Evolutionary conservation across 257 asterid species (phyloP).

Genomic region (Anisodus tanguticus): DNA sequence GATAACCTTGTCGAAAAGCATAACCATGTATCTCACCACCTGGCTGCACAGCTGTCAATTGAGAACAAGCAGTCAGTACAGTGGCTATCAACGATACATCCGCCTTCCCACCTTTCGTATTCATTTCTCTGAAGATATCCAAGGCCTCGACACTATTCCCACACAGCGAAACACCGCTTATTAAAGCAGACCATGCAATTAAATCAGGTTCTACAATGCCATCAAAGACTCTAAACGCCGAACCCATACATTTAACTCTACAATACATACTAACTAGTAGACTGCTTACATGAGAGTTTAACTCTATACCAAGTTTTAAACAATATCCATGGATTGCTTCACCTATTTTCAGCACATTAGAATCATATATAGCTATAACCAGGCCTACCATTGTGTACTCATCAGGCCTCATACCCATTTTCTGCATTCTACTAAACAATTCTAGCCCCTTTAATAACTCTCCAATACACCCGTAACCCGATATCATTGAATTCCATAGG

Average conservation of each 20-base stretch:
- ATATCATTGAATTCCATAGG: slow-evolving; percentile 75
- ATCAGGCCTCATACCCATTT: slow-evolving; percentile 58
- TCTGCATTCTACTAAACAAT: slow-evolving; percentile 54
- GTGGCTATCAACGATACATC: slow-evolving; percentile 63
- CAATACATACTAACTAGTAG: slow-evolving; percentile 71
- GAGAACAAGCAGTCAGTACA: slow-evolving; percentile 59
- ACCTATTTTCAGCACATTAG: slow-evolving; percentile 39
- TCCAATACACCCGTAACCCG: slow-evolving; percentile 60
- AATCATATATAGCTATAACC: slow-evolving; percentile 45
- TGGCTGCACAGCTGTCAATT: slow-evolving; percentile 50
- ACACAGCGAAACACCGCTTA: slow-evolving; percentile 59
- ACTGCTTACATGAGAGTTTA: slow-evolving; percentile 62
- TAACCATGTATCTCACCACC: slow-evolving; percentile 43
- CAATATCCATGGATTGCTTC: slow-evolving; percentile 64
- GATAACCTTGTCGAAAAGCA: slow-evolving; percentile 56
- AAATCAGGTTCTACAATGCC: slow-evolving; percentile 60
- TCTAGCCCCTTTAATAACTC: slow-evolving; percentile 50
- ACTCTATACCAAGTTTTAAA: slow-evolving; percentile 56
- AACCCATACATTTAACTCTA: slow-evolving; percentile 52
- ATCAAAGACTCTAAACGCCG: slow-evolving; percentile 53
- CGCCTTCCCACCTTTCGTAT: slow-evolving; percentile 41
- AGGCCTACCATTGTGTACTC: slow-evolving; percentile 76
- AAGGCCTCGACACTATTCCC: slow-evolving; percentile 55
- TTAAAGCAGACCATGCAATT: slow-evolving; percentile 81
- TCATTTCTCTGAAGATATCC: slow-evolving; percentile 54